phyloP scores from a whole-genome alignment of 2,329 filamentous ascomycete genomes.

The Penicillium sp. region DNA sequence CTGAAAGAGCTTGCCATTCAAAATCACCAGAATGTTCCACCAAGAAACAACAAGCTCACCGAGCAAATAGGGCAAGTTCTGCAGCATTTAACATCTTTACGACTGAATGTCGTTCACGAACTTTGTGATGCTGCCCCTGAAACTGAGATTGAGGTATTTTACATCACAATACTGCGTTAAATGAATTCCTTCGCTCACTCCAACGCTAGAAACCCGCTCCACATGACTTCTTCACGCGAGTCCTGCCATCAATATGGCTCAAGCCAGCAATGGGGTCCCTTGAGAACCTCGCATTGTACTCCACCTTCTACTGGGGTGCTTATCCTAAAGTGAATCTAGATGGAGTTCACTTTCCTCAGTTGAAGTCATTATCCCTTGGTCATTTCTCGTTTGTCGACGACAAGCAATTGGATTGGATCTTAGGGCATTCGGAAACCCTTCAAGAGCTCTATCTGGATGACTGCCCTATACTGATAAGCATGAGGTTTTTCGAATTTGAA shows the following conservation, averaged over 20 bases:
- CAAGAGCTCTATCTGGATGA: constrained; percentile 45
- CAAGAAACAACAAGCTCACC: constrained; percentile 4
- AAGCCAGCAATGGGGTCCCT: constrained; percentile 15
- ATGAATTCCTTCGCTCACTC: constrained; percentile 1
- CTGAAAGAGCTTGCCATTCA: constrained; percentile 11
- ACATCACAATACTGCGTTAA: neutral
- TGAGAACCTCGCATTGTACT: constrained; percentile 42
- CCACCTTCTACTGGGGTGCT: constrained; percentile 41
- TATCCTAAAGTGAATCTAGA: constrained; percentile 40
- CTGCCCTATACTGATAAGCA: constrained; percentile 37
- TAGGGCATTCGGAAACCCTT: constrained; percentile 39
- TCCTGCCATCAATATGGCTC: constrained; percentile 8
- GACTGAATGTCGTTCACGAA: constrained; percentile 7
- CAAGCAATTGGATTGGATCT: constrained; percentile 50
- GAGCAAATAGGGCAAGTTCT: constrained; percentile 6
- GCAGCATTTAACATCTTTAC: constrained; percentile 4
- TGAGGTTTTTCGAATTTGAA: neutral
- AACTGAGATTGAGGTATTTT: constrained; percentile 8
- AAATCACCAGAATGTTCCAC: constrained; percentile 9
- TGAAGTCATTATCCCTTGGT: constrained; percentile 42
- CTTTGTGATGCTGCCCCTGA: constrained; percentile 6
- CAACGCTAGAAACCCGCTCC: constrained; percentile 1
- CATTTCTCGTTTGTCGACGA: constrained; percentile 46
- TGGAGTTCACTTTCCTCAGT: constrained; percentile 35
- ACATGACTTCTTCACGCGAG: constrained; percentile 3